phyloP scores from a whole-genome alignment of 2,329 filamentous ascomycete species.

The Paecilomyces variotii region DNA sequence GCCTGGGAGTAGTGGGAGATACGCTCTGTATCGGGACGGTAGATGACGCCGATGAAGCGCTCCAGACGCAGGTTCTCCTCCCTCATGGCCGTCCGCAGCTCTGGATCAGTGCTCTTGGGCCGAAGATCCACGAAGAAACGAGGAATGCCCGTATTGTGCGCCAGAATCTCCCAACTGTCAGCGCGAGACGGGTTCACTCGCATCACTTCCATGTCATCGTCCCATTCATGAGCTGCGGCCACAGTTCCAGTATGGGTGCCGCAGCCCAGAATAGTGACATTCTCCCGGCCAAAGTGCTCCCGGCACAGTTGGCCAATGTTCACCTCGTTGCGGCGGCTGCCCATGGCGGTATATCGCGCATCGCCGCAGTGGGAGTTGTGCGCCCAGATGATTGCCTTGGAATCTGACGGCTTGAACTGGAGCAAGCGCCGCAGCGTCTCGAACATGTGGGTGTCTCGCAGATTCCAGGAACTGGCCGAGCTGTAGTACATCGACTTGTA shows the following conservation, averaged over 20 bases:
- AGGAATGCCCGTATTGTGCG: conserved; percentile 39
- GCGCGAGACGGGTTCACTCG: conserved; percentile 36
- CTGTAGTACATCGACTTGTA: conserved; percentile 48
- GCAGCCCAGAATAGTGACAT: conserved; percentile 40
- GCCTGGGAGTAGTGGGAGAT: conserved; percentile 43
- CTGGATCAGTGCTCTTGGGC: conserved; percentile 23
- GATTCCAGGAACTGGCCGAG: conserved; percentile 43
- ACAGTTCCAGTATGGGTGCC: conserved; percentile 46
- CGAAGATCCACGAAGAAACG: conserved; percentile 43
- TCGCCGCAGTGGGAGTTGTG: conserved; percentile 49
- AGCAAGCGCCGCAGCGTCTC: conserved; percentile 39
- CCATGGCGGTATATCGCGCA: conserved; percentile 46
- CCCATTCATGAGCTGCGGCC: conserved; percentile 45
- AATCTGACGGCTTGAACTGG: conserved; percentile 28
- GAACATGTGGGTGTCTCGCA: conserved; percentile 48
- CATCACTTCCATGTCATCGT: conserved; percentile 45
- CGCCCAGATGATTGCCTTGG: conserved; percentile 47
- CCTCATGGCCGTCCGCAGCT: conserved; percentile 29
- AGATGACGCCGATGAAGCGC: conserved; percentile 48
- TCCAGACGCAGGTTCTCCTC: conserved; percentile 33
- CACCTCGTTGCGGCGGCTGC: conserved; percentile 35
- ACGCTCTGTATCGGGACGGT: conserved; percentile 42
- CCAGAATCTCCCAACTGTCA: conserved; percentile 44
- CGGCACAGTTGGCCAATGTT: conserved; percentile 50
- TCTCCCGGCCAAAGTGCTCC: conserved; percentile 32